Conservation (phyloP, 331 rosid genomes). For the Pyracantha coccinea region DNA sequence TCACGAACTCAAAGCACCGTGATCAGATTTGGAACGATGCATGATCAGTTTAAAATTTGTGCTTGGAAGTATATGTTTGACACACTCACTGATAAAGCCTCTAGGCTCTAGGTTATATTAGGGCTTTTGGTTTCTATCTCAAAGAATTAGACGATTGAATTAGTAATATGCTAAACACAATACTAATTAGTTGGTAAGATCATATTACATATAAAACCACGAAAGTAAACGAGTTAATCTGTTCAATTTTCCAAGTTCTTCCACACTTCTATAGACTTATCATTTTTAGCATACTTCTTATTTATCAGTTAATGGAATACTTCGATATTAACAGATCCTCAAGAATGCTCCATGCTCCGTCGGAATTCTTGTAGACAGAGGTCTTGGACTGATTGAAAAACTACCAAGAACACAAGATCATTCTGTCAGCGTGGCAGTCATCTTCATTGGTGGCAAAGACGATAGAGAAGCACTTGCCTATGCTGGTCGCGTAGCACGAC, state of each 20-base stretch:
- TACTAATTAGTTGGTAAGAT: too few species aligned
- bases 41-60: too few species aligned
- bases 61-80: too few species aligned
- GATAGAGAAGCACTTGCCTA: constrained; percentile 86
- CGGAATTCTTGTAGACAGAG: constrained; percentile 91
- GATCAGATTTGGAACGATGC: background rate
- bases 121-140: too few species aligned
- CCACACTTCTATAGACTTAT: background rate
- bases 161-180: too few species aligned
- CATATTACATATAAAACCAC: too few species aligned
- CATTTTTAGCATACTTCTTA: background rate
- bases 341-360: constrained; percentile 78
- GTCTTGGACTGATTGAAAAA: constrained; percentile 57
- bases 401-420: constrained; percentile 35
- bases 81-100: too few species aligned
- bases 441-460: constrained; percentile 85
- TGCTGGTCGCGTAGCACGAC: constrained; percentile 57
- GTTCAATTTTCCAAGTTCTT: background rate
- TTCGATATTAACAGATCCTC: constrained; percentile 46
- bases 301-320: constrained; percentile 1
- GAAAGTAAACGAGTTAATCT: background rate
- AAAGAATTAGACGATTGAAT: too few species aligned
- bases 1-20: background rate
- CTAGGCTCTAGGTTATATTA: too few species aligned
- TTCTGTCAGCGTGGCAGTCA: constrained; percentile 44